Percentiles rank a stretch among this genome's conserved stretches.
phyloP scores from a whole-genome alignment of 768 basidiomycete genomes.

The Lactarius evosmus region DNA sequence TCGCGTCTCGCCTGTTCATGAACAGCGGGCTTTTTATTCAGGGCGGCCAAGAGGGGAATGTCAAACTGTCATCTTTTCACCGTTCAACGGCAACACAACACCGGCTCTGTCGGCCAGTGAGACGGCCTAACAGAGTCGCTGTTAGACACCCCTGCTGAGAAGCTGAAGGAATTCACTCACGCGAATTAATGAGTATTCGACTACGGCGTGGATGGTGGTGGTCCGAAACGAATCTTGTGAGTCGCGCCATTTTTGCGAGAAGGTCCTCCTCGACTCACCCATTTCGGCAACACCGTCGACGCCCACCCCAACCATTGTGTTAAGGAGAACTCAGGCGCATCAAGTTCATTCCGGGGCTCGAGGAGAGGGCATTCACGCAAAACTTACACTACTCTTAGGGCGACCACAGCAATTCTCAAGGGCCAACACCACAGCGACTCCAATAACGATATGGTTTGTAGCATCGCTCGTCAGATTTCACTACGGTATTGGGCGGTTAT shows the following conservation, averaged over 20 bases:
- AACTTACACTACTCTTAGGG: conserved; percentile 11
- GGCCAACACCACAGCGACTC: neutral
- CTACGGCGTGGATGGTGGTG: conserved; percentile 48
- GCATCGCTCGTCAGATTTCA: neutral
- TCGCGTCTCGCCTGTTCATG: conserved; percentile 1
- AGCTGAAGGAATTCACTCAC: conserved; percentile 40
- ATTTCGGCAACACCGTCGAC: neutral
- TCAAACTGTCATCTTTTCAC: conserved; percentile 65
- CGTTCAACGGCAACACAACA: conserved; percentile 52
- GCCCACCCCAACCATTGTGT: neutral
- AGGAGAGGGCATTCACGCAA: neutral
- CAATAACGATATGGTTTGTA: neutral
- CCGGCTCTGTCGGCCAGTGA: conserved; percentile 48
- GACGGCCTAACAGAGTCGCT: conserved; percentile 43
- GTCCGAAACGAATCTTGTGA: conserved; percentile 49
- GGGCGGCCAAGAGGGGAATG: conserved; percentile 67
- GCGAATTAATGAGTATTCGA: conserved; percentile 54
- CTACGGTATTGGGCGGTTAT: neutral
- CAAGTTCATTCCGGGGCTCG: neutral
- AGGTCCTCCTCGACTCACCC: neutral
- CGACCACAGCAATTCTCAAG: conserved; percentile 14
- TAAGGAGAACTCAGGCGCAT: conserved; percentile 5
- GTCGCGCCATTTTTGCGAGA: conserved; percentile 24
- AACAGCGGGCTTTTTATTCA: conserved; percentile 30
- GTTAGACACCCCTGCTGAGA: conserved; percentile 40